These are phyloP conservation scores for Inga leiocalycina DNA, from an alignment of 306 rosid genomes.

Conservation along the genomic window DNA sequence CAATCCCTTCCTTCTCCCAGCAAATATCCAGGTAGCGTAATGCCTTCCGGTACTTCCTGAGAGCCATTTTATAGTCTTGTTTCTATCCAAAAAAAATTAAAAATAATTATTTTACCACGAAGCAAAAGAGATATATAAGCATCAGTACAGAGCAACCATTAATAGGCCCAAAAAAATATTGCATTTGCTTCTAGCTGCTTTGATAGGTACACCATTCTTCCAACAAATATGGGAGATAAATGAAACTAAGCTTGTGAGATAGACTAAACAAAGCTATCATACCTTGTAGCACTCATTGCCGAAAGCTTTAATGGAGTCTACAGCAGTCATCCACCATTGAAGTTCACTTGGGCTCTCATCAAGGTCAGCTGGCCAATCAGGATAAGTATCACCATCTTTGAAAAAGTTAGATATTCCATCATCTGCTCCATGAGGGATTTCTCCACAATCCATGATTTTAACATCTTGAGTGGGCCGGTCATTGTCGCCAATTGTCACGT, in stretches of 20 bases:
- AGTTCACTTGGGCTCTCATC: conserved; percentile 65
- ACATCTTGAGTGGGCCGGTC: conserved; percentile 64
- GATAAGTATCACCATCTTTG: conserved; percentile 84
- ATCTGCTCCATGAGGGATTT: conserved; percentile 66
- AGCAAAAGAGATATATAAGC: background rate
- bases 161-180: conserved; percentile 4
- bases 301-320: conserved; percentile 67
- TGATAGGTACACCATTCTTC: conserved; percentile 1
- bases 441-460: conserved; percentile 75
- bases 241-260: background rate
- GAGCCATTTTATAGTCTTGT: conserved; percentile 87
- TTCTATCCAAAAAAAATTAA: conserved; percentile 45
- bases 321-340: conserved; percentile 82
- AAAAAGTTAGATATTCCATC: conserved; percentile 84
- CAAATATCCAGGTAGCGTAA: conserved; percentile 85
- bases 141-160: conserved; percentile 12
- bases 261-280: conserved; percentile 27
- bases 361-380: conserved; percentile 98
- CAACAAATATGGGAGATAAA: background rate
- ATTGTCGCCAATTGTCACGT: conserved; percentile 47
- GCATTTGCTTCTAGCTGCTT: background rate
- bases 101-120: background rate
- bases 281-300: conserved; percentile 88
- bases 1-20: conserved; percentile 95
- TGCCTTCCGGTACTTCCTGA: conserved; percentile 79